Evolutionary conservation across 108 stramenopile species (phyloP).

Genomic region (Cyclotella kingstonii): DNA sequence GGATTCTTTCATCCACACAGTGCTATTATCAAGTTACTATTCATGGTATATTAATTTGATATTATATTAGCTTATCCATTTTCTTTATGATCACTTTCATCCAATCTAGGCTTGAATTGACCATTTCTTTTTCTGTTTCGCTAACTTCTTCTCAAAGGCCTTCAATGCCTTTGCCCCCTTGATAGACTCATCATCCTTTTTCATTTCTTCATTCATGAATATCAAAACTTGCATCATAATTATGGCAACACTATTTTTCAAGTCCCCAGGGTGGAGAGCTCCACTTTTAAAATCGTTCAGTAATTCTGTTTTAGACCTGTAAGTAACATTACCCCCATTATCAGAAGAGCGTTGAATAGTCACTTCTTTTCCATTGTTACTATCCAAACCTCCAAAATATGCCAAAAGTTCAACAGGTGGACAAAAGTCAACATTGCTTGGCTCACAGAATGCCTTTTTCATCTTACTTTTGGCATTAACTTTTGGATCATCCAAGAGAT

Average conservation of each 20-base stretch:
- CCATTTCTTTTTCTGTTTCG: conserved; percentile 73
- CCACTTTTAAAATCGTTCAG: conserved; percentile 81
- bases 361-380: conserved; percentile 42
- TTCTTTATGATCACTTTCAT: background rate
- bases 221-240: conserved; percentile 83
- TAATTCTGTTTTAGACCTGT: conserved; percentile 68
- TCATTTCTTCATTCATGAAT: conserved; percentile 84
- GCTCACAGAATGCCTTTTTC: conserved; percentile 99
- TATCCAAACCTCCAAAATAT: conserved; percentile 54
- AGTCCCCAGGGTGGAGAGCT: conserved; percentile 93
- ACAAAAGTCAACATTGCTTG: conserved; percentile 84
- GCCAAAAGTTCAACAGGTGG: conserved; percentile 80
- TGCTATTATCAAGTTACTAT: no score
- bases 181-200: conserved; percentile 70
- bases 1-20: no score
- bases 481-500: conserved; percentile 83
- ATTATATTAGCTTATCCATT: no score
- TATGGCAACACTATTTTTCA: conserved; percentile 81
- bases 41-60: no score
- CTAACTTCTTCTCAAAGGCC: conserved; percentile 76
- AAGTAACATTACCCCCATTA: conserved; percentile 86
- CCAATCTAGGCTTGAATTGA: no score
- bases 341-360: conserved; percentile 68
- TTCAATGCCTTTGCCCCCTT: conserved; percentile 88
- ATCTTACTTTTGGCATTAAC: conserved; percentile 94